Evolutionary conservation across 345 rosid genomes (phyloP), one percentile per base, ranked within the genome.

Genomic region (Kernera saxatilis): DNA sequence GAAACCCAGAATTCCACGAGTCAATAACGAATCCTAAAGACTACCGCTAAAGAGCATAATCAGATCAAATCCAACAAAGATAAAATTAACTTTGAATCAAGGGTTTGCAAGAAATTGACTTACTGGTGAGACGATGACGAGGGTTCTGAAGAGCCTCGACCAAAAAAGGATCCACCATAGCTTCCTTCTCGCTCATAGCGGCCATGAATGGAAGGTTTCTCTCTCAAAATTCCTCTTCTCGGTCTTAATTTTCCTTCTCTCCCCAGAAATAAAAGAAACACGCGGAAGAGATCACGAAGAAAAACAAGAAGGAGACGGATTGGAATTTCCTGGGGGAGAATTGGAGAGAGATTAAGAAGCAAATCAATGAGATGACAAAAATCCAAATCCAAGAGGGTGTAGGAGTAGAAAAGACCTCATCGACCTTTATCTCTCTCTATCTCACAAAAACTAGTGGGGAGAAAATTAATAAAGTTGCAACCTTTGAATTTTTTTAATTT

Each of bases 91-190:
- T 30, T 39, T 0, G 49, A 73, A 51, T 36, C 11, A 37, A 40
- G 55, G 55, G 69, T 12, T 72, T 62, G 61, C 5, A 4, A 21
- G 40, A 6, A 48, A 72, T 74, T 68, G 78, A 66, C 81, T 69
- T 18, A 87, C 94, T 83, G 70, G 94, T 87, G 78, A 92, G 96
- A 70, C 98, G 98, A 57, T 90, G 96, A 67, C 96, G 97, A 71
- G 93, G 88, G 74, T 88, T 88, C 70, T 84, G 96, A 35, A 93
- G 96, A 71, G 97, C 97, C 77, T 93, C 98, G 14, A 93, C 88
- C 54, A 93, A 73, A 78, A 93, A 90, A 62, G 97, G 87, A 84
- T 93, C 98, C 53, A 90, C 92, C 85, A 77, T 82, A 58, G 84
- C 84, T 69, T 87, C 96, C 73, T 80, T 86, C 0, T 75, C 84